Evolutionary conservation across 495 filamentous ascomycete species (phyloP).

Genomic region (Penicillium herquei): DNA sequence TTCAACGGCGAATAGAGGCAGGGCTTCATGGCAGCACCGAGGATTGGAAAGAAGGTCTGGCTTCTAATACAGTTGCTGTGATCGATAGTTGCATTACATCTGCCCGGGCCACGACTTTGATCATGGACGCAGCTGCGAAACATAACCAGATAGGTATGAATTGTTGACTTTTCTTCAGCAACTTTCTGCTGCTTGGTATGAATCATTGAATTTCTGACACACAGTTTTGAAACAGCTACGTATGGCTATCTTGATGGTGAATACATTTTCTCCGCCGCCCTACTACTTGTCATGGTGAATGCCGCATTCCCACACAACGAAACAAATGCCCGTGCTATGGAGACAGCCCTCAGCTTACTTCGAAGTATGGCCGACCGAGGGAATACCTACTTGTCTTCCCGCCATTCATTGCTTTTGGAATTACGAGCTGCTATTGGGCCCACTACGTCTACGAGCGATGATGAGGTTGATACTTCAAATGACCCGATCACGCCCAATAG

Average conservation of each 20-base stretch:
- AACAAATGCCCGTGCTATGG: constrained; percentile 39
- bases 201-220: background rate
- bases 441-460: constrained; percentile 11
- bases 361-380: constrained; percentile 47
- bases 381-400: constrained; percentile 42
- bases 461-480: constrained; percentile 8
- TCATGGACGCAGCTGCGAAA: constrained; percentile 46
- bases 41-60: constrained; percentile 44
- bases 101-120: constrained; percentile 44
- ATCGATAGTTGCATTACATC: constrained; percentile 49
- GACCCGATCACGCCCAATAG: background rate
- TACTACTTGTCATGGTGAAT: constrained; percentile 51
- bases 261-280: constrained; percentile 47
- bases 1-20: constrained; percentile 41
- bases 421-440: constrained; percentile 31
- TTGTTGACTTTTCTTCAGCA: background rate
- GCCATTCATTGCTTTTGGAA: constrained; percentile 41
- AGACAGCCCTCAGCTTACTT: constrained; percentile 40
- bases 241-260: constrained; percentile 53
- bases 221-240: constrained; percentile 31
- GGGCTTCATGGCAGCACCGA: constrained; percentile 20
- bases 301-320: constrained; percentile 43
- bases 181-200: background rate
- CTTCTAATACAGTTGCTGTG: constrained; percentile 40
- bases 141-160: constrained; percentile 44